Percentiles rank a stretch among this genome's conserved stretches.
Evolutionary conservation across 2,329 filamentous ascomycete genomes (phyloP).

Genomic region (Ophiostoma perfectum): DNA sequence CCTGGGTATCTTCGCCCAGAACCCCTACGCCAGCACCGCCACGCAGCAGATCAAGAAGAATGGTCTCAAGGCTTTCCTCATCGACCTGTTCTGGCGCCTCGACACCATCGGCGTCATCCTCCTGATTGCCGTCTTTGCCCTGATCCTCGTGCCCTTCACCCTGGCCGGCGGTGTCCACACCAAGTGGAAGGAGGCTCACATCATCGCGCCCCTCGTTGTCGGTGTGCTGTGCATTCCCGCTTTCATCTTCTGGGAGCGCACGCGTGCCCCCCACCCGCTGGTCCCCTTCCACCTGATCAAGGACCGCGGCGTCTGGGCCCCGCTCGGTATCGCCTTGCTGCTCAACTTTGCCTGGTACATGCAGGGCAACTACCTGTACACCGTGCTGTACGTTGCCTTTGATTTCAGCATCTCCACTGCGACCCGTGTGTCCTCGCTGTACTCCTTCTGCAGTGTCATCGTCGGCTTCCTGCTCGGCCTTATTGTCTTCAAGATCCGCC

Average conservation of each 20-base stretch:
- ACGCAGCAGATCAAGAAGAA: conserved; percentile 27
- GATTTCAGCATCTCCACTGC: conserved; percentile 52
- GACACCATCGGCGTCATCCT: conserved; percentile 43
- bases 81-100: conserved; percentile 44
- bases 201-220: conserved; percentile 43
- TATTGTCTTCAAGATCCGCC: conserved; percentile 52
- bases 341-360: conserved; percentile 57
- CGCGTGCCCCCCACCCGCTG: conserved; percentile 48
- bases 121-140: conserved; percentile 42
- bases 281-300: conserved; percentile 56
- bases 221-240: conserved; percentile 45
- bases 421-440: conserved; percentile 55
- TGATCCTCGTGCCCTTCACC: conserved; percentile 43
- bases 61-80: conserved; percentile 30
- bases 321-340: conserved; percentile 53
- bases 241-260: conserved; percentile 45
- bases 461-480: conserved; percentile 52
- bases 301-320: conserved; percentile 59
- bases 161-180: conserved; percentile 41
- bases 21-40: conserved; percentile 29
- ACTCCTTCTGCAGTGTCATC: conserved; percentile 53
- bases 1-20: conserved; percentile 39
- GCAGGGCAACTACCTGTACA: conserved; percentile 60
- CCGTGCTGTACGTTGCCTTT: conserved; percentile 56
- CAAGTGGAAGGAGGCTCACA: conserved; percentile 37